A percentile compares a stretch with the other conserved stretches of the same genome.
Evolutionary conservation across 495 filamentous ascomycete genomes (phyloP).

Genomic region (Trichoderma gamsii): DNA sequence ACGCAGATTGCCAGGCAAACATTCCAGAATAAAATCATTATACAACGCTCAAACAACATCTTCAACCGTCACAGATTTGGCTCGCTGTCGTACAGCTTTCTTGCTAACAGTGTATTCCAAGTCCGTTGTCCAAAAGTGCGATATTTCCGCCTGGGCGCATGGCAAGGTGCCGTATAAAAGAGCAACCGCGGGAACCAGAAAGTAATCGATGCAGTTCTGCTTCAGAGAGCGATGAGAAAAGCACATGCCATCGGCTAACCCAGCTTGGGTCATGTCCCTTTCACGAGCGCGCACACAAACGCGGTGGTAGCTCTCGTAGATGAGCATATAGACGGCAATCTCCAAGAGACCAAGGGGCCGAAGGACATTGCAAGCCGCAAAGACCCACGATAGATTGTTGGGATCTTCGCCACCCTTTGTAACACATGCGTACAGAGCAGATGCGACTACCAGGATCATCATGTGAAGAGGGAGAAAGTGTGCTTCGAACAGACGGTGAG

Average conservation of each 20-base stretch:
- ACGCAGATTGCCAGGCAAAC: background rate
- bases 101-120: constrained; percentile 62
- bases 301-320: constrained; percentile 58
- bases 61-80: constrained; percentile 37
- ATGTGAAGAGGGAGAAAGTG: constrained; percentile 63
- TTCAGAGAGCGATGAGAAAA: constrained; percentile 49
- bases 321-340: constrained; percentile 51
- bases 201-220: constrained; percentile 48
- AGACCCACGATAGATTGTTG: constrained; percentile 46
- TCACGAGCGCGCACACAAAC: constrained; percentile 51
- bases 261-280: constrained; percentile 57
- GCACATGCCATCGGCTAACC: constrained; percentile 51
- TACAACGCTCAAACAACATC: constrained; percentile 34
- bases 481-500: constrained; percentile 60
- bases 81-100: constrained; percentile 48
- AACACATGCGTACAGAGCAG: constrained; percentile 48
- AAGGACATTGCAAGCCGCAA: constrained; percentile 50
- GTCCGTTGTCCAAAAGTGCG: constrained; percentile 60
- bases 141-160: constrained; percentile 54
- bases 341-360: constrained; percentile 52
- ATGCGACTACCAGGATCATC: constrained; percentile 54
- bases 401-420: constrained; percentile 41
- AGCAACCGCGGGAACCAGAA: constrained; percentile 55
- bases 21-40: background rate
- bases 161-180: constrained; percentile 58